Conservation (phyloP, 148 eudicot species). For the Rhododendron henanense region DNA sequence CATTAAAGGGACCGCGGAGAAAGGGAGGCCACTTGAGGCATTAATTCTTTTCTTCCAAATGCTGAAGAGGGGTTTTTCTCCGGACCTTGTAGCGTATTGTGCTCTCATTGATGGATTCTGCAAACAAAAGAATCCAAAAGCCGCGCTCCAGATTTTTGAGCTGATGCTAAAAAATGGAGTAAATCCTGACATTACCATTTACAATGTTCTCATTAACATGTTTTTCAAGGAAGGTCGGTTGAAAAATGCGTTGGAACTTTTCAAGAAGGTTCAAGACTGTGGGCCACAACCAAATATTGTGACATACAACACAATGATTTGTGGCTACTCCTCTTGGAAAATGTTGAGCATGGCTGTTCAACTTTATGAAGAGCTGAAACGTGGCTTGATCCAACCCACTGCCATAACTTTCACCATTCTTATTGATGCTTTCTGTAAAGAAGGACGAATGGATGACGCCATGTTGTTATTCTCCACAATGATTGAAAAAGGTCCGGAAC, state of each 20-base stretch:
- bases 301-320: constrained; percentile 57
- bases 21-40: constrained; percentile 28
- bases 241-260: constrained; percentile 31
- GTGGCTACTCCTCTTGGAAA: constrained; percentile 45
- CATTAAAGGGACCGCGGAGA: constrained; percentile 33
- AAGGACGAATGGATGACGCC: constrained; percentile 47
- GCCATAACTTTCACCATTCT: constrained; percentile 44
- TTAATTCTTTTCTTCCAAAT: constrained; percentile 40
- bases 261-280: constrained; percentile 21
- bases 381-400: constrained; percentile 24
- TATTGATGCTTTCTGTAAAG: constrained; percentile 53
- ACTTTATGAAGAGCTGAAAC: constrained; percentile 34
- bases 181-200: constrained; percentile 46
- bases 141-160: constrained; percentile 32
- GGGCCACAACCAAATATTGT: constrained; percentile 61
- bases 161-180: constrained; percentile 40
- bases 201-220: constrained; percentile 50
- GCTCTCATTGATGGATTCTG: constrained; percentile 50
- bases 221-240: constrained; percentile 31
- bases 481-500: constrained; percentile 35
- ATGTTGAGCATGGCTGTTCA: constrained; percentile 47
- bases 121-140: constrained; percentile 32
- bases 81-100: constrained; percentile 53
- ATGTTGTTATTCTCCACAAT: constrained; percentile 35
- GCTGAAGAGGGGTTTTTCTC: constrained; percentile 32